phyloP scores from a whole-genome alignment of 805 yeast genomes.

The Saccharomycopsis microspora region DNA sequence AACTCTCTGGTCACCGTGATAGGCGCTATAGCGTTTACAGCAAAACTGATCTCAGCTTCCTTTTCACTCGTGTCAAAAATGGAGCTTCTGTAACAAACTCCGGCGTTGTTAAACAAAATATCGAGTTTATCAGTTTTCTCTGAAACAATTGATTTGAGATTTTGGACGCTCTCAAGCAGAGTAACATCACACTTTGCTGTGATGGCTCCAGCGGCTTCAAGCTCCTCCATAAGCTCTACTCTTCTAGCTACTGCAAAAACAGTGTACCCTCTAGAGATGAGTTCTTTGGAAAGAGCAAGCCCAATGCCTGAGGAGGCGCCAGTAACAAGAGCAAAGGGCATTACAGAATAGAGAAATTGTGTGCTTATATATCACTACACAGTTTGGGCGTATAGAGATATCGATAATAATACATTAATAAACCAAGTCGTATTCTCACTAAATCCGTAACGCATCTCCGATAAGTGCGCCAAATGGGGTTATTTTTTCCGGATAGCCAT shows the following conservation, averaged over 20 bases:
- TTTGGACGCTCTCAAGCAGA: constrained; percentile 32
- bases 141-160: constrained; percentile 31
- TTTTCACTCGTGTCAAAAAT: constrained; percentile 56
- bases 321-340: constrained; percentile 30
- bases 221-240: constrained; percentile 43
- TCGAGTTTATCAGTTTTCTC: constrained; percentile 41
- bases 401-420: too few relatives aligned
- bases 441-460: too few relatives aligned
- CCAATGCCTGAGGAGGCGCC: constrained; percentile 53
- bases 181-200: constrained; percentile 50
- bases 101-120: constrained; percentile 64
- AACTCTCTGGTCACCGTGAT: constrained; percentile 52
- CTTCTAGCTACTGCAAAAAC: constrained; percentile 74
- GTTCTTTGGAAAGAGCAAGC: constrained; percentile 34
- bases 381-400: too few relatives aligned
- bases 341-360: too few relatives aligned
- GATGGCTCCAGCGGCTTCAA: constrained; percentile 30
- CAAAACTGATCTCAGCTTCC: constrained; percentile 36
- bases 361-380: too few relatives aligned
- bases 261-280: constrained; percentile 37
- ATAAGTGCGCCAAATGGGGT: too few relatives aligned
- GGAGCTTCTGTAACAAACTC: constrained; percentile 57
- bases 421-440: too few relatives aligned
- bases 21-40: constrained; percentile 64
- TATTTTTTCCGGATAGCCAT: too few relatives aligned